Conservation (phyloP, 192 early-diverging fungal species). For the Linnemannia hyalina region DNA sequence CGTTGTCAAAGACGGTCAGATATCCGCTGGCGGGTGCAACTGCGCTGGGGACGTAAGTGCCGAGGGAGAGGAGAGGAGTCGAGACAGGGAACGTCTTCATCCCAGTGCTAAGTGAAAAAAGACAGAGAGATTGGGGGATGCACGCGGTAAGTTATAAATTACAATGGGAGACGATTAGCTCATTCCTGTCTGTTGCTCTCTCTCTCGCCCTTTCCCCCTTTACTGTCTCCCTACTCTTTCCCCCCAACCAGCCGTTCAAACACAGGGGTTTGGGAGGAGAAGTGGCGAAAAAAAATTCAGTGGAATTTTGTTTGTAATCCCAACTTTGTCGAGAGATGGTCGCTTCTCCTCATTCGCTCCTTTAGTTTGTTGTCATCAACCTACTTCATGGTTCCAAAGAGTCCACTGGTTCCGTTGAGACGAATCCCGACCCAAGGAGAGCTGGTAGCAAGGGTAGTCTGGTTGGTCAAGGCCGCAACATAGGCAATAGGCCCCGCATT, state of each 20-base stretch:
- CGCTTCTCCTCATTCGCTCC: not conserved
- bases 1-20: conserved; percentile 32
- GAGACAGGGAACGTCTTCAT: not conserved
- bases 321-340: not conserved
- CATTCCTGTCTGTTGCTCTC: no score
- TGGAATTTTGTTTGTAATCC: not conserved
- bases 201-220: no score
- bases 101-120: not conserved
- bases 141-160: not conserved
- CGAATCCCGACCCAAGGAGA: conserved; percentile 31
- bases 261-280: no score
- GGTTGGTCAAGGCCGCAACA: conserved; percentile 15
- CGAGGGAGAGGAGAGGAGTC: conserved; percentile 25
- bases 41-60: conserved; percentile 11
- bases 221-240: no score
- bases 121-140: not conserved
- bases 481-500: not conserved
- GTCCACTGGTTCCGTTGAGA: conserved; percentile 10
- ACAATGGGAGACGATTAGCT: no score
- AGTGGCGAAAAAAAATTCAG: not conserved
- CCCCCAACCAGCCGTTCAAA: no score
- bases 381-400: conserved; percentile 20
- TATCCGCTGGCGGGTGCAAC: conserved; percentile 32
- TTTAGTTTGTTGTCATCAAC: not conserved
- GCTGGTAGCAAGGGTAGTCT: not conserved